phyloP scores from a whole-genome alignment of 192 early-diverging fungal genomes.

The Coemansia sp. region DNA sequence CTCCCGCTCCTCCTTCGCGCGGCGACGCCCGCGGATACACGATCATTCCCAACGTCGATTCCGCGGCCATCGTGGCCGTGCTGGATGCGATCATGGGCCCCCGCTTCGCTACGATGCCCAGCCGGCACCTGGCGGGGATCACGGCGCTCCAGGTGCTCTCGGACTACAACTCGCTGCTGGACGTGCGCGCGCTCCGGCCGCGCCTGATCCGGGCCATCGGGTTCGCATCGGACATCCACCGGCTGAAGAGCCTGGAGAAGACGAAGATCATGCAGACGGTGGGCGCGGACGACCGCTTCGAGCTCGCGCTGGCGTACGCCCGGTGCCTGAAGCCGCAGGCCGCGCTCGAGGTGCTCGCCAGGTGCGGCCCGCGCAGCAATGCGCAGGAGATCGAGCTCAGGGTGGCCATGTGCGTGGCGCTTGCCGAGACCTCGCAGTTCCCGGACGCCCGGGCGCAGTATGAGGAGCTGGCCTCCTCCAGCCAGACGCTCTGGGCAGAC shows the following conservation, averaged over 20 bases:
- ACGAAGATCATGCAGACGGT: background rate
- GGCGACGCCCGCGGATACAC: background rate
- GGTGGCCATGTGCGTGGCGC: slow-evolving; percentile 21
- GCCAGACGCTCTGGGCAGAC: slow-evolving; percentile 4
- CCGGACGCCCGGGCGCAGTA: slow-evolving; percentile 9
- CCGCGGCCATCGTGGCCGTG: background rate
- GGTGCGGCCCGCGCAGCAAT: background rate
- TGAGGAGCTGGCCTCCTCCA: background rate
- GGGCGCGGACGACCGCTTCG: slow-evolving; percentile 1
- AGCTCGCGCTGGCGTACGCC: slow-evolving; percentile 32
- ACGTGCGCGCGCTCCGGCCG: background rate
- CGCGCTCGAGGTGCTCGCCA: slow-evolving; percentile 2
- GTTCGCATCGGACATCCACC: slow-evolving; percentile 20
- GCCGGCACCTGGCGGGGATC: slow-evolving; percentile 36
- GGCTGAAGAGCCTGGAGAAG: background rate
- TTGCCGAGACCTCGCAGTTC: slow-evolving; percentile 22
- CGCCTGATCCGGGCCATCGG: slow-evolving; percentile 28
- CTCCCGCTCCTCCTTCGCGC: too few species aligned
- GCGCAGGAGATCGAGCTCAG: slow-evolving; percentile 21
- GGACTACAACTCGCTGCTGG: slow-evolving; percentile 17
- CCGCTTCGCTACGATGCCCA: slow-evolving; percentile 23
- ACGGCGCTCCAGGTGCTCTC: slow-evolving; percentile 38
- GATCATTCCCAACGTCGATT: background rate
- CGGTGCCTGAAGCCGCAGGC: slow-evolving; percentile 29
- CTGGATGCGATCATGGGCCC: slow-evolving; percentile 20